phyloP scores from a whole-genome alignment of 495 filamentous ascomycete genomes.

The Aspergillus bridgeri region DNA sequence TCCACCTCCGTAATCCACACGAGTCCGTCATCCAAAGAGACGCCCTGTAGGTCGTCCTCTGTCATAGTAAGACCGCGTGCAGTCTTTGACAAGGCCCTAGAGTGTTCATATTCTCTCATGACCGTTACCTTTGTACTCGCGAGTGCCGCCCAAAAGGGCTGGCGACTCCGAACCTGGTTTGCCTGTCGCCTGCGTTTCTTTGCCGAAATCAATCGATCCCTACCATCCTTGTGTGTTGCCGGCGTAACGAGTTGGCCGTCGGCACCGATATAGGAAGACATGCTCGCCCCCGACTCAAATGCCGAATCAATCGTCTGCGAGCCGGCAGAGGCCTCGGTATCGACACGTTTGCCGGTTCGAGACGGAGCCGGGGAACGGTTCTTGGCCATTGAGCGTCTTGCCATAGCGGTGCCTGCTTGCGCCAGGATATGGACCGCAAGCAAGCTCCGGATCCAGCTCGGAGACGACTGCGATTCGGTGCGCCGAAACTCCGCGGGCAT shows the following conservation, averaged over 20 bases:
- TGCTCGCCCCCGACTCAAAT: conserved; percentile 43
- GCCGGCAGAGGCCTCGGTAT: conserved; percentile 55
- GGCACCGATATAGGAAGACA: conserved; percentile 44
- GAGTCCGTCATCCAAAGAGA: conserved; percentile 73
- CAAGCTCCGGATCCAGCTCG: conserved; percentile 56
- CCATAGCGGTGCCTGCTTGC: conserved; percentile 61
- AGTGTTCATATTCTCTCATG: conserved; percentile 87
- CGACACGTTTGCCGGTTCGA: conserved; percentile 46
- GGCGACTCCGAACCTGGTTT: conserved; percentile 80
- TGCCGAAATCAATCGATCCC: conserved; percentile 54
- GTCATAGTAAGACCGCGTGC: conserved; percentile 63
- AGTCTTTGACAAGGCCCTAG: conserved; percentile 72
- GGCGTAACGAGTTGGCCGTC: conserved; percentile 51
- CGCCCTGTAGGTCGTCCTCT: conserved; percentile 77
- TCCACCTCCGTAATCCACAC: conserved; percentile 87
- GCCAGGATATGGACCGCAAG: conserved; percentile 87
- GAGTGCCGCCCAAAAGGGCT: conserved; percentile 91
- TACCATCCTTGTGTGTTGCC: conserved; percentile 47
- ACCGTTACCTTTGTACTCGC: conserved; percentile 93
- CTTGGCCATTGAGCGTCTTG: conserved; percentile 49
- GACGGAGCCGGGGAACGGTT: conserved; percentile 44
- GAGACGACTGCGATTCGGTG: conserved; percentile 44
- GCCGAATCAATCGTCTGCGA: conserved; percentile 46
- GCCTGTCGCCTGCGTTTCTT: conserved; percentile 89
- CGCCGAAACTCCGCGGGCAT: conserved; percentile 43